Evolutionary conservation across 2,329 filamentous ascomycete genomes (phyloP).

Genomic region (Colletotrichum camelliae): DNA sequence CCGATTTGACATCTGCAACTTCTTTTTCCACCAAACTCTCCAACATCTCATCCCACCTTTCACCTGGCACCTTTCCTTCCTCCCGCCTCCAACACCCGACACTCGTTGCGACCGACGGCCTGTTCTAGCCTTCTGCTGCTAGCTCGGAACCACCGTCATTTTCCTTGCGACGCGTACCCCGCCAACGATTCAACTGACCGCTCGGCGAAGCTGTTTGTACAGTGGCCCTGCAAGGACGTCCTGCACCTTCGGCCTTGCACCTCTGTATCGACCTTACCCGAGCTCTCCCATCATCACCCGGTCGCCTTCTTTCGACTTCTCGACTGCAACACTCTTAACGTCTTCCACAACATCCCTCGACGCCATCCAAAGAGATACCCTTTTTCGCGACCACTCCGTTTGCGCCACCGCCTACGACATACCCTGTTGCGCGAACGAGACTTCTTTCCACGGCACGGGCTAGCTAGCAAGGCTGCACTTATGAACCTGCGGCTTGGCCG

Average conservation of each 20-base stretch:
- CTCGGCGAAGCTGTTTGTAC: constrained; percentile 35
- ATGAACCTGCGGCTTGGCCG: constrained; percentile 62
- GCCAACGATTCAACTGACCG: not conserved
- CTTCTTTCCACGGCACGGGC: not conserved
- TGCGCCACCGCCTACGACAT: constrained; percentile 4
- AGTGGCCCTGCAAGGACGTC: constrained; percentile 34
- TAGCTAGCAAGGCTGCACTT: constrained; percentile 28
- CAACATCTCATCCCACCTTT: constrained; percentile 12
- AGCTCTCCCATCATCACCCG: constrained; percentile 8
- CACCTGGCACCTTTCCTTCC: not conserved
- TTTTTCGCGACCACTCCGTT: constrained; percentile 2
- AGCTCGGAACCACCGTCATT: not conserved
- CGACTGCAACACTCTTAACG: not conserved
- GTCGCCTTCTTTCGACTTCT: not conserved
- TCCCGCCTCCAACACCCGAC: not conserved
- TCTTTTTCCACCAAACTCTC: constrained; percentile 21
- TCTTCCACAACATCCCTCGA: not conserved
- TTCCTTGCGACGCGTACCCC: not conserved
- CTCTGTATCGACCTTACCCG: constrained; percentile 23
- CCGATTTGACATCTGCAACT: constrained; percentile 23
- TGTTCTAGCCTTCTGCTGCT: not conserved
- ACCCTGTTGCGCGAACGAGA: constrained; percentile 12
- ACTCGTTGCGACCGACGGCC: constrained; percentile 16
- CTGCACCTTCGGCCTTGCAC: constrained; percentile 44
- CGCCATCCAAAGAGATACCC: not conserved